Base-by-base conservation (phyloP, 2,329 filamentous ascomycete genomes). In the Microthyrium microscopicum region DNA sequence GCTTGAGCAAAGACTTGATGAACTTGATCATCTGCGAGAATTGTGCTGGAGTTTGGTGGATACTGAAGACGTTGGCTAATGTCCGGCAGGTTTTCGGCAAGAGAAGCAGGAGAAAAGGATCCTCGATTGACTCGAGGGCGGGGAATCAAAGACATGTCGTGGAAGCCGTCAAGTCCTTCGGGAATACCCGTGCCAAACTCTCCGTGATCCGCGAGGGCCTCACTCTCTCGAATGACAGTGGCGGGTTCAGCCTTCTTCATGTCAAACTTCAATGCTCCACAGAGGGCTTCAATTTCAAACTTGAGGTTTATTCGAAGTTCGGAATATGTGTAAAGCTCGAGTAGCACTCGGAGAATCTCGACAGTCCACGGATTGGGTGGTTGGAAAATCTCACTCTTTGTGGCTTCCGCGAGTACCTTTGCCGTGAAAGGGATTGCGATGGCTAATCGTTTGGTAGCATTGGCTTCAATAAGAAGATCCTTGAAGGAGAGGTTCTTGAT, bases 401-500 rank as follows among this genome's bases (percentile, higher is more conserved):
- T 74, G 15, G 84, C 85, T 51, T 94, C 84, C 16, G 78, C 70
- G 16, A 98, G 62, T 4, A 94, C 83, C 56, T 94, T 95, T 69
- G 89, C 98, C 34, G 92, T 89, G 52, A 98, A 98, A 0, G 89
- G 89, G 39, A 98, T 92, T 30, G 89, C 87, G 25, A 95, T 73
- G 25, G 93, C 70, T 20, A 98, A 66, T 31, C 89, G 74, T 53
- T 95, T 84, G 3, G 81, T 89, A 46, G 95, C 84, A 43, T 87
- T 85, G 1, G 82, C 89, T 55, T 98, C 89, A 28, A 94, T 76
- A 4, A 98, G 68, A 5, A 98, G 65, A 47, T 95, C 83, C 55
- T 92, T 92, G 66, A 98, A 95, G 2, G 87, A 91, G 40, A 98
- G 85, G 49, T 95, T 93, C 48, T 78, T 84, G 53, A 94, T 85